Base-by-base conservation (phyloP, 306 rosid species). In the Lagenaria siceraria region DNA sequence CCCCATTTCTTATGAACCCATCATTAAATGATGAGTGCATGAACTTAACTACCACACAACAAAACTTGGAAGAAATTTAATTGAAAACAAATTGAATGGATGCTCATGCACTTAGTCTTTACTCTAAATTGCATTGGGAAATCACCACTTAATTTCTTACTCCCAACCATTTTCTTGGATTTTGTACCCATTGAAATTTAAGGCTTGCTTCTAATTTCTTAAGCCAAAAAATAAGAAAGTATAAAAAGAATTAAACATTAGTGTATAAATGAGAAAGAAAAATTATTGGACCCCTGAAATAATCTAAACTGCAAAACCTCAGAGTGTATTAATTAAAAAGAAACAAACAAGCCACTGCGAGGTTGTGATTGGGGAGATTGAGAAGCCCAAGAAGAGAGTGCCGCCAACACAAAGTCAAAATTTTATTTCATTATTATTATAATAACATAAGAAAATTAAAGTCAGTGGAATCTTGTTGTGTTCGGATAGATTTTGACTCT, bases 21-120 rank as follows among this genome's bases (percentile, higher is more conserved):
- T 6, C 21, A 46, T 12, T 72, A 49, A 72, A 72, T 72, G 75
- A 43, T 24, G 75, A 70, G 56, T 70, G 76, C 76, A 72, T 72
- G 76, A 72, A 17, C 52, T 15, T 11, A 72, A 72, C 76, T 72
- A 72, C 76, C 76, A 48, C 76, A 71, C 19, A 71, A 15, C 76
- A 46, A 48, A 43, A 46, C 1, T 27, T 25, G 76, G 33, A 40
- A 40, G 18, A n/a, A n/a, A n/a, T 13, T 1, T 12, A 2, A 7
- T 5, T 43, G 49, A 43, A 43, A 43, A 43, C 49, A 43, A 43
- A 43, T 43, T 10, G 0, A 3, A 43, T 49, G 55, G 48, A 19
- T n/a, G 31, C 18, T 66, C 74, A 36, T 36, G 51, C 74, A 36
- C 74, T 40, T 43, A 49, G 22, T 24, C 43, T 62, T 31, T 4